Conservation (phyloP, 2,329 filamentous ascomycete genomes). For the Monosporascus sp. region DNA sequence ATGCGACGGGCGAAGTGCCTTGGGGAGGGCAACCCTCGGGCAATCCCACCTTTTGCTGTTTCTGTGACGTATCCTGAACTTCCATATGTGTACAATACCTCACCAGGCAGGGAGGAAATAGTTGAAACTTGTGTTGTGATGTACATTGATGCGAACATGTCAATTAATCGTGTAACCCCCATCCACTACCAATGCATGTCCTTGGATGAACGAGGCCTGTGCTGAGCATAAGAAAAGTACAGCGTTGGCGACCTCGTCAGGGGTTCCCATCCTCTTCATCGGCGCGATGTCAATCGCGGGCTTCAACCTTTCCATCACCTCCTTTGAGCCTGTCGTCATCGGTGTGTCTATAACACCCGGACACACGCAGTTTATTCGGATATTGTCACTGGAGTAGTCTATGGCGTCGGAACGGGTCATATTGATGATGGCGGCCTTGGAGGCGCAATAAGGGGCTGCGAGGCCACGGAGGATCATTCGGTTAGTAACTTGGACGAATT, state of each 20-base stretch:
- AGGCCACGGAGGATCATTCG: neutral
- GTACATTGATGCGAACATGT: neutral
- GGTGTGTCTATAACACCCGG: slow-evolving; percentile 41
- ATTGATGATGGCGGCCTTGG: slow-evolving; percentile 53
- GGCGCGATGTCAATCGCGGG: slow-evolving; percentile 41
- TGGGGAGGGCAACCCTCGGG: neutral
- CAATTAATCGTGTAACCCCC: slow-evolving; percentile 47
- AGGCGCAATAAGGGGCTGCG: slow-evolving; percentile 49
- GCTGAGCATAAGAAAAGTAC: slow-evolving; percentile 44
- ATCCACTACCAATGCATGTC: slow-evolving; percentile 46
- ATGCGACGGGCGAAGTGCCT: no score
- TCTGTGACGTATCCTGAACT: neutral
- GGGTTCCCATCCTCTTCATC: slow-evolving; percentile 44
- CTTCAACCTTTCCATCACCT: slow-evolving; percentile 32
- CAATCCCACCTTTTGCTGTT: neutral
- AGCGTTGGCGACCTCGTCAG: slow-evolving; percentile 43
- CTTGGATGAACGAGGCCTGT: slow-evolving; percentile 45
- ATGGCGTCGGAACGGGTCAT: slow-evolving; percentile 53
- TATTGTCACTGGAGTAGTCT: slow-evolving; percentile 42
- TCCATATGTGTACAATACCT: no score
- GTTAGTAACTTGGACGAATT: no score
- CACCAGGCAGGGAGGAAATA: neutral
- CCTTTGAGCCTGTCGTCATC: slow-evolving; percentile 36
- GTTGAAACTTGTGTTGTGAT: neutral
- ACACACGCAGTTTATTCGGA: slow-evolving; percentile 33